A percentile compares a stretch with the other conserved stretches of the same genome.
phyloP scores from a whole-genome alignment of 2,329 filamentous ascomycete species.

The Nectriaceae sp. region DNA sequence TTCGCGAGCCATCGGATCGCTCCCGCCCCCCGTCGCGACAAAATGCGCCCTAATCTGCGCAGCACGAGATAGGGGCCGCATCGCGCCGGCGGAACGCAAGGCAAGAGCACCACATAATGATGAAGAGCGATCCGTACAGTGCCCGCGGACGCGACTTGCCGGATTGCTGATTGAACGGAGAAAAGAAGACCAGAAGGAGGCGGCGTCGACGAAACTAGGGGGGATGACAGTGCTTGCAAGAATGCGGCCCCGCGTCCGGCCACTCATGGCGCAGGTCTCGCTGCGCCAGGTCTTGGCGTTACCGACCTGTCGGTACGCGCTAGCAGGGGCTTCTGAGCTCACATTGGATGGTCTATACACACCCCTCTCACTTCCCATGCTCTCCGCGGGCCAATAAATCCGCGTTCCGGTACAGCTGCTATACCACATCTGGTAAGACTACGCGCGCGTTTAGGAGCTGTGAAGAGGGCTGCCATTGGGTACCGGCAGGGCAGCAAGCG shows the following conservation, averaged over 20 bases:
- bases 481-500: slow-evolving; percentile 32
- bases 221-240: not conserved
- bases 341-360: slow-evolving; percentile 7
- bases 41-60: not conserved
- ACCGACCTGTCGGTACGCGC: slow-evolving; percentile 40
- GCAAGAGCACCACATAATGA: not conserved
- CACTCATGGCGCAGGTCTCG: slow-evolving; percentile 29
- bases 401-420: slow-evolving; percentile 21
- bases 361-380: slow-evolving; percentile 13
- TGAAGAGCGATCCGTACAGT: slow-evolving; percentile 1
- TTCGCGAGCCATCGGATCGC: not conserved
- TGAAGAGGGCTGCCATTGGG: slow-evolving; percentile 28
- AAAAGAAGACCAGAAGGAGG: not conserved
- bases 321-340: slow-evolving; percentile 27
- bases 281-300: slow-evolving; percentile 30
- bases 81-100: not conserved
- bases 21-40: not conserved
- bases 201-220: not conserved
- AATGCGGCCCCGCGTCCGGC: slow-evolving; percentile 25
- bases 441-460: slow-evolving; percentile 34
- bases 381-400: slow-evolving; percentile 27
- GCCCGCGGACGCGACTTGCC: not conserved
- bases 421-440: slow-evolving; percentile 18
- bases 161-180: not conserved
- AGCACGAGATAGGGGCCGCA: not conserved